phyloP scores from a whole-genome alignment of 495 filamentous ascomycete species.

The Letharia lupina region DNA sequence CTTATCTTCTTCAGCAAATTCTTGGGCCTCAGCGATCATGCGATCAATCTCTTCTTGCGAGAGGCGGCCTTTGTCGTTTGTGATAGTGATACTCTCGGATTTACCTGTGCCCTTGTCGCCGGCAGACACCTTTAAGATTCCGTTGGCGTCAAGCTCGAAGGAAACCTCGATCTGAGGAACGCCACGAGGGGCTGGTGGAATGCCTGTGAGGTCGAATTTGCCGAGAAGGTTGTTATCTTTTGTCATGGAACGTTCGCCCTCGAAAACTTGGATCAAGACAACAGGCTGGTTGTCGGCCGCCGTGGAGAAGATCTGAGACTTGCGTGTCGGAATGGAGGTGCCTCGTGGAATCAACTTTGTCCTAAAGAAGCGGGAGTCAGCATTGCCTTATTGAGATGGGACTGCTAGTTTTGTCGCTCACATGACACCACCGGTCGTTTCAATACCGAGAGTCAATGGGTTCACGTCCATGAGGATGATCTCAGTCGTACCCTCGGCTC shows the following conservation, averaged over 20 bases:
- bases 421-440: conserved; percentile 98
- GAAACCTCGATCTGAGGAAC: conserved; percentile 98
- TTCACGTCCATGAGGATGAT: conserved; percentile 97
- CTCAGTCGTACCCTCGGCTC: conserved; percentile 66
- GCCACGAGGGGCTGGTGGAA: conserved; percentile 87
- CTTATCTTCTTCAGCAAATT: conserved; percentile 98
- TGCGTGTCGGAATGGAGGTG: conserved; percentile 92
- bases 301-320: conserved; percentile 96
- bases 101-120: conserved; percentile 97
- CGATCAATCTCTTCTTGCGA: conserved; percentile 95
- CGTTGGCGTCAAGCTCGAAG: conserved; percentile 95
- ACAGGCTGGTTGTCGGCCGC: conserved; percentile 97
- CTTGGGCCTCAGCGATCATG: conserved; percentile 95
- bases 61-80: conserved; percentile 96
- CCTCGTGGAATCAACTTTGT: conserved; percentile 94
- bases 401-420: not conserved
- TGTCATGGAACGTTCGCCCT: conserved; percentile 93
- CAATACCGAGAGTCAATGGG: conserved; percentile 94
- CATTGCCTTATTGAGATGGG: not conserved
- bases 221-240: conserved; percentile 95
- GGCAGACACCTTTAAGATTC: conserved; percentile 92
- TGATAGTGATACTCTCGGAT: conserved; percentile 92
- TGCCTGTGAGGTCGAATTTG: conserved; percentile 96
- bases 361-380: not conserved
- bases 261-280: conserved; percentile 93